Conservation (phyloP, 2,329 filamentous ascomycete genomes). For the Phaeosphaeriaceae sp. region DNA sequence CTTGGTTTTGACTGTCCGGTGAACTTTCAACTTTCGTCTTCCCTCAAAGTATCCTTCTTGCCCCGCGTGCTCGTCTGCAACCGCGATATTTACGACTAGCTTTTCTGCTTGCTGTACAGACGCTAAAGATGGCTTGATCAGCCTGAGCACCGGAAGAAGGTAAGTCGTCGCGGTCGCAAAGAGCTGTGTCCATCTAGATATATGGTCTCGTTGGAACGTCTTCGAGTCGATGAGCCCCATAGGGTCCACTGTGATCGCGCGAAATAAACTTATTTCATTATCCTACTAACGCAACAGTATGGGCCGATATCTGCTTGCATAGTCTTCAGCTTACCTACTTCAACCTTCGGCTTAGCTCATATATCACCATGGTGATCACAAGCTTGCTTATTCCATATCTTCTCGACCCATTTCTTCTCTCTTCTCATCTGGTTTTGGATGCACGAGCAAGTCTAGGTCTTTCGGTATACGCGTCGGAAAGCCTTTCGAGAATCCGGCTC, state of each 20-base stretch:
- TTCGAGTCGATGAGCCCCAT: slow-evolving; percentile 48
- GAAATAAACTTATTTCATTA: slow-evolving; percentile 33
- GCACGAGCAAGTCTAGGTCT: slow-evolving; percentile 48
- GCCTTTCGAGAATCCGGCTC: slow-evolving; percentile 43
- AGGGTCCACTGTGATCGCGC: slow-evolving; percentile 45
- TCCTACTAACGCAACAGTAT: slow-evolving; percentile 20
- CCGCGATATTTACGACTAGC: slow-evolving; percentile 39
- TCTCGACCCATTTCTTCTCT: slow-evolving; percentile 47
- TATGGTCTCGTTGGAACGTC: slow-evolving; percentile 43
- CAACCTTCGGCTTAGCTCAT: slow-evolving; percentile 50
- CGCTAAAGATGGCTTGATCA: slow-evolving; percentile 41
- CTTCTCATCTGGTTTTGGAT: slow-evolving; percentile 38
- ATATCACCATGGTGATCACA: slow-evolving; percentile 51
- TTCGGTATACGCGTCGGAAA: slow-evolving; percentile 43
- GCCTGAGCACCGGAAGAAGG: slow-evolving; percentile 37
- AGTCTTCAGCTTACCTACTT: slow-evolving; percentile 28
- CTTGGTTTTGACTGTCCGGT: slow-evolving; percentile 38
- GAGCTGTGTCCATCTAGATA: slow-evolving; percentile 30
- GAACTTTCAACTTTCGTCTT: slow-evolving; percentile 39
- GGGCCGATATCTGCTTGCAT: background rate
- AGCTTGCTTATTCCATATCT: slow-evolving; percentile 56
- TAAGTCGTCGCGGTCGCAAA: slow-evolving; percentile 36
- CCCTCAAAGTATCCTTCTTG: slow-evolving; percentile 48
- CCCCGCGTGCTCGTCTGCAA: slow-evolving; percentile 32
- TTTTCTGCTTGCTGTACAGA: slow-evolving; percentile 37